Evolutionary conservation across 176 grass and related monocot genomes (phyloP).

Genomic region (Olyra latifolia): DNA sequence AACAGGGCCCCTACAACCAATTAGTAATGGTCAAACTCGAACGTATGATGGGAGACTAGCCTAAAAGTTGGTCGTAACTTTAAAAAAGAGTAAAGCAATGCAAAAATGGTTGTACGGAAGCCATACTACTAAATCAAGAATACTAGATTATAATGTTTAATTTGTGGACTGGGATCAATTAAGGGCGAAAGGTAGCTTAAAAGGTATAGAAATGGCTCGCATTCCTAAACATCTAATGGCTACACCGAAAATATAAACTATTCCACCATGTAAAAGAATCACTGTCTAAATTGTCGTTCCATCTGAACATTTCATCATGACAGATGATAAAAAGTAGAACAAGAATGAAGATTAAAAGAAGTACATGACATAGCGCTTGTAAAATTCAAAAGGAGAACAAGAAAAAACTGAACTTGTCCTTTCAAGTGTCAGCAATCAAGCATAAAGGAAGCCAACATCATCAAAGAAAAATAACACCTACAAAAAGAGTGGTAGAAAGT

Average conservation of each 20-base stretch:
- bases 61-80: not conserved
- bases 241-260: not conserved
- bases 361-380: not conserved
- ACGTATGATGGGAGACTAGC: not conserved
- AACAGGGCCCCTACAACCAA: not conserved
- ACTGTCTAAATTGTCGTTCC: not conserved
- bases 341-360: not conserved
- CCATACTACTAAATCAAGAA: conserved; percentile 16
- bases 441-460: not conserved
- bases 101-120: conserved; percentile 1
- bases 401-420: not conserved
- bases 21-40: not conserved
- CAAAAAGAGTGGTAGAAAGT: not conserved
- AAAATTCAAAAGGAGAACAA: not conserved
- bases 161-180: not conserved
- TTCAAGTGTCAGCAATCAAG: not conserved
- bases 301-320: not conserved
- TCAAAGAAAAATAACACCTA: not conserved
- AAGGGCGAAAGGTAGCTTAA: conserved; percentile 17
- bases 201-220: not conserved
- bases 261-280: not conserved
- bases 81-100: conserved; percentile 20
- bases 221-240: not conserved
- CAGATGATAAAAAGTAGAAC: not conserved
- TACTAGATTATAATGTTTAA: not conserved